Percentiles rank a stretch among this genome's conserved stretches.
Conservation (phyloP, 2,329 filamentous ascomycete species). For the Pseudophaeomoniella oleicola region DNA sequence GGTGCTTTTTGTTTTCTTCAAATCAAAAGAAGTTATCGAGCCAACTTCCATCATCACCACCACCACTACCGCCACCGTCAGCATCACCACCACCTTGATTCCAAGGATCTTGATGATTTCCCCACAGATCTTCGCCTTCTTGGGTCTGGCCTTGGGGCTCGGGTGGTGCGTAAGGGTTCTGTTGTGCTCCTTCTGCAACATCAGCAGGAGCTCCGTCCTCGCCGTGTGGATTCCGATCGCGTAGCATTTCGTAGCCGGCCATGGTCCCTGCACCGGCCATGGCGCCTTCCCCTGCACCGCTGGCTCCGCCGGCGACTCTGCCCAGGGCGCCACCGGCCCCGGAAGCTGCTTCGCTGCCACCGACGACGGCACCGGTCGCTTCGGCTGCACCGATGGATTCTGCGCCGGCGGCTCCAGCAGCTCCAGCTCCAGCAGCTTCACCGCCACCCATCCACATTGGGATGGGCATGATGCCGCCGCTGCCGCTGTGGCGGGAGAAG, state of each 20-base stretch:
- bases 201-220: conserved; percentile 7
- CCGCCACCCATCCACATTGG: conserved; percentile 35
- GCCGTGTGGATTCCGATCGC: conserved; percentile 29
- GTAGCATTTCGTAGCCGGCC: conserved; percentile 51
- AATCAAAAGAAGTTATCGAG: too few species aligned
- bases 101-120: conserved; percentile 16
- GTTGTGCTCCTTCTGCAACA: conserved; percentile 2
- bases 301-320: conserved; percentile 23
- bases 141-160: conserved; percentile 8
- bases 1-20: too few species aligned
- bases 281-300: conserved; percentile 26
- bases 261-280: conserved; percentile 41
- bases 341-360: conserved; percentile 13
- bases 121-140: conserved; percentile 19
- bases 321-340: conserved; percentile 23
- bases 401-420: conserved; percentile 21
- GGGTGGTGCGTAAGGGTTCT: conserved; percentile 11
- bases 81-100: conserved; percentile 10
- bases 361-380: conserved; percentile 12
- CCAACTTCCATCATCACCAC: conserved; percentile 15
- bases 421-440: conserved; percentile 22
- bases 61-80: conserved; percentile 13
- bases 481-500: conserved; percentile 45
- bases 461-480: conserved; percentile 33
- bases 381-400: conserved; percentile 21